phyloP scores from a whole-genome alignment of 2,329 filamentous ascomycete genomes.

The Pestalotiopsis sp. region DNA sequence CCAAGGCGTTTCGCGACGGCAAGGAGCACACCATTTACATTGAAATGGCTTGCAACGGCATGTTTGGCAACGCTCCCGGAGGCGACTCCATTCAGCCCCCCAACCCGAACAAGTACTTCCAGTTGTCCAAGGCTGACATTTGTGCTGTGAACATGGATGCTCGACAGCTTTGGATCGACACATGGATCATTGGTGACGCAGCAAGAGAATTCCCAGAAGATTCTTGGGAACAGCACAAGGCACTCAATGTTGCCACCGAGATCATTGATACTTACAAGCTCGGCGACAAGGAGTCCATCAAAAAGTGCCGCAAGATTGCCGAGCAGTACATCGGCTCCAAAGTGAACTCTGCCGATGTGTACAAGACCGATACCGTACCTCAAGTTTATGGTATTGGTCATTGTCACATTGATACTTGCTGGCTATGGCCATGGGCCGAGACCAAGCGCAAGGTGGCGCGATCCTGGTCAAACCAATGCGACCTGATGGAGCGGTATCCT shows the following conservation, averaged over 20 bases:
- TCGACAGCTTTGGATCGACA: constrained; percentile 83
- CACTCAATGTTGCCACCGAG: constrained; percentile 78
- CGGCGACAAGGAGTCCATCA: constrained; percentile 76
- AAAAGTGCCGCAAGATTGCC: constrained; percentile 81
- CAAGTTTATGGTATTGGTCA: constrained; percentile 90
- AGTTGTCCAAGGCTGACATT: constrained; percentile 78
- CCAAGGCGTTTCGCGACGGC: constrained; percentile 79
- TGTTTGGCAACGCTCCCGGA: constrained; percentile 91
- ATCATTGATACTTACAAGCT: constrained; percentile 92
- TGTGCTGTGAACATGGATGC: constrained; percentile 87
- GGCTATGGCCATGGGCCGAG: constrained; percentile 98
- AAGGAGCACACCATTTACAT: constrained; percentile 90
- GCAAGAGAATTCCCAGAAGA: constrained; percentile 88
- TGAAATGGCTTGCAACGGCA: constrained; percentile 98
- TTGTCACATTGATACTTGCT: constrained; percentile 97
- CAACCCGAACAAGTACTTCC: constrained; percentile 80
- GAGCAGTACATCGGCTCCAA: constrained; percentile 79
- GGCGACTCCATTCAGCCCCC: constrained; percentile 90
- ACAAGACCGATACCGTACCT: constrained; percentile 72
- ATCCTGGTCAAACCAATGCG: constrained; percentile 96
- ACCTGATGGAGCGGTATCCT: constrained; percentile 91
- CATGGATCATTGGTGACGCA: constrained; percentile 94
- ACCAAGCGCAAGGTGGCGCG: constrained; percentile 95
- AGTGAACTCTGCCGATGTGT: constrained; percentile 83
- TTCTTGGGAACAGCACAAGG: constrained; percentile 87